These are phyloP conservation scores for Colletotrichum sp. DNA, from an alignment of 2,329 filamentous ascomycete genomes.

Conservation along the genomic window DNA sequence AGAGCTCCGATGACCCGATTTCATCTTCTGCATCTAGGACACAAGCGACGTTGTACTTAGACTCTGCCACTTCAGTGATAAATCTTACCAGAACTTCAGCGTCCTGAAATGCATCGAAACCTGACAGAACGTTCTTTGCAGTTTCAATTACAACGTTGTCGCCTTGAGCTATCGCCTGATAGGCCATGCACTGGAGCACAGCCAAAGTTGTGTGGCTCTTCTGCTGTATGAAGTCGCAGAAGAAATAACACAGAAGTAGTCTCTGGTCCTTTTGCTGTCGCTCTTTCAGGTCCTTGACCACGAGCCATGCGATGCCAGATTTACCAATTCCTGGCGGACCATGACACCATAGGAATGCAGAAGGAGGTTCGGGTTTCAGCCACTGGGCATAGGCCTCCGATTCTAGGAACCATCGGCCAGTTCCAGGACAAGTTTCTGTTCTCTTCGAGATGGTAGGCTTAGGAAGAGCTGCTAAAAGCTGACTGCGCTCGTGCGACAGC, in stretches of 20 bases:
- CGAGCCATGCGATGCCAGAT: not conserved
- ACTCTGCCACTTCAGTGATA: not conserved
- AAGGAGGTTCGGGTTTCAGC: not conserved
- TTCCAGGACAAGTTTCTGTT: not conserved
- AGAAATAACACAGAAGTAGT: not conserved
- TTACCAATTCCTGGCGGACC: not conserved
- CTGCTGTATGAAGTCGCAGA: not conserved
- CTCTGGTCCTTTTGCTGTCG: not conserved
- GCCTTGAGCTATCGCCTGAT: not conserved
- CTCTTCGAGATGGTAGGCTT: not conserved
- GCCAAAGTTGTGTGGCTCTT: not conserved
- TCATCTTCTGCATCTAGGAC: not conserved
- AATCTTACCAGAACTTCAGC: accelerated
- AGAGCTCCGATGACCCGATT: not conserved
- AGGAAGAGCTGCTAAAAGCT: not conserved
- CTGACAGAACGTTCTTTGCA: not conserved
- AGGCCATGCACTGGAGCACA: not conserved
- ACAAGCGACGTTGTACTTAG: not conserved
- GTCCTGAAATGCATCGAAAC: not conserved
- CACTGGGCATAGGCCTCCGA: not conserved
- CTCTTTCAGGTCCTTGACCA: not conserved
- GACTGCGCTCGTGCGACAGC: not conserved
- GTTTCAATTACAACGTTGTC: not conserved
- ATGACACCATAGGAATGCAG: not conserved
- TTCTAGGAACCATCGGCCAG: not conserved